Base-by-base conservation (phyloP, 139 green algal genomes). In the Coccomyxa sp. region DNA sequence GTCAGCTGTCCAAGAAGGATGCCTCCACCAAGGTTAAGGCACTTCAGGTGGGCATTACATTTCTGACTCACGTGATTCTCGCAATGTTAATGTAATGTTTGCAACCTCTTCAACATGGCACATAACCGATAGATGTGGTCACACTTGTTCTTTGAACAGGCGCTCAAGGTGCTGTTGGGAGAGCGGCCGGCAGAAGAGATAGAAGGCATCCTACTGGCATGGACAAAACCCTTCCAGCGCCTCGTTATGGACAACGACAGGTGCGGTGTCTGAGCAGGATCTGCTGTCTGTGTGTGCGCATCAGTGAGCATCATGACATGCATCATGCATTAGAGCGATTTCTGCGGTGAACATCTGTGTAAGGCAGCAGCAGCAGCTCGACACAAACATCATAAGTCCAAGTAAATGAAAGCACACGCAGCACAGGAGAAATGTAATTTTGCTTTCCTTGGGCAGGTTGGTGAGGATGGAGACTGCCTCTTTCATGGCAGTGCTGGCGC, bases 1-100 rank as follows among this genome's bases (percentile, higher is more conserved):
- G 92, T 60, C 91, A 92, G 79, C 84, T 97, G 45, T 84, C 88
- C 25, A 97, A 97, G 81, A 84, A 84, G 0, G 93, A 97, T 82
- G 79, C 91, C 18, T 93, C 85, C 76, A 97, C 94, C 13, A 95
- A 94, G 83, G 77, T 93, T 58, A 97, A 97, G 77, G 94, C 94
- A 0, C 88, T 97, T 84, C 88, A 95, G 89, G 90, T 91, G 57
- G 76, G 76, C 32, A 59, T 9, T n/a, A 30, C 21, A 25, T 4
- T 25, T 9, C 4, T 28, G 18, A 71, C 63, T 28, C 18, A 1
- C 63, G 7, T 21, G 21, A 25, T 25, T 25, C 7, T 71, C 63
- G 63, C 18, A 21, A 11, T 25, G 1, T 21, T 21, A 11, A 21
- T 4, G 63, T 9, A 25, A 3, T 71, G 21, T 25, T 71, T 3